Base-by-base conservation (phyloP, 768 basidiomycete genomes). In the Coprinopsis marcescibilis region DNA sequence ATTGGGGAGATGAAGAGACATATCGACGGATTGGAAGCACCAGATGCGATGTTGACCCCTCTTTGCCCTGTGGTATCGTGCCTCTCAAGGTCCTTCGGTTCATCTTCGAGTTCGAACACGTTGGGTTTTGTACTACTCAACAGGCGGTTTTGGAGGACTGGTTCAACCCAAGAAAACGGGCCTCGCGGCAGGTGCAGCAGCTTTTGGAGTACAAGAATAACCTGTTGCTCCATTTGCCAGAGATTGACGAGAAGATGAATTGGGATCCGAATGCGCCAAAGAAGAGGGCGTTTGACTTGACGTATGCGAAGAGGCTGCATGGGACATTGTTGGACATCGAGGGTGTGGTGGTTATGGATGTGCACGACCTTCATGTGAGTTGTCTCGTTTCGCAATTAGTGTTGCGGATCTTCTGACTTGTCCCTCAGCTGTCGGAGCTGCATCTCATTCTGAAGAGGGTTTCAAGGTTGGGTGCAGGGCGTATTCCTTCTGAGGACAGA, bases 1-100 rank as follows among this genome's bases (percentile, higher is more conserved):
- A 44, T 19, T 38, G 42, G 23, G 51, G 42, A 3, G 42, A 52
- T 15, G 51, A 48, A 34, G 46, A 33, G 20, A 47, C 36, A 12
- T 48, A 43, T 14, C 27, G 36, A 11, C 20, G 29, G 2, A 29
- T 52, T 14, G 51, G 32, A 10, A 20, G 42, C 37, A 34, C 41
- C 20, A 41, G 51, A 30, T 52, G 51, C 42, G 51, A 48, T 23
- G 12, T 33, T 5, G 25, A 15, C 17, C 20, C 10, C 11, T 8
- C 5, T 10, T 17, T 19, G 8, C 19, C 39, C 25, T 10, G 19
- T 20, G 25, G 37, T 21, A 26, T 44, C 7, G 15, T 19, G 4
- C 36, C 38, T 2, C 17, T 48, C 8, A 38, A 39, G 27, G 13
- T 17, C 2, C 25, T 48, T 32, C 46, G 36, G 4, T 38, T 48